Base-by-base conservation (phyloP, 2,329 filamentous ascomycete species). In the Aspergillus fructus region DNA sequence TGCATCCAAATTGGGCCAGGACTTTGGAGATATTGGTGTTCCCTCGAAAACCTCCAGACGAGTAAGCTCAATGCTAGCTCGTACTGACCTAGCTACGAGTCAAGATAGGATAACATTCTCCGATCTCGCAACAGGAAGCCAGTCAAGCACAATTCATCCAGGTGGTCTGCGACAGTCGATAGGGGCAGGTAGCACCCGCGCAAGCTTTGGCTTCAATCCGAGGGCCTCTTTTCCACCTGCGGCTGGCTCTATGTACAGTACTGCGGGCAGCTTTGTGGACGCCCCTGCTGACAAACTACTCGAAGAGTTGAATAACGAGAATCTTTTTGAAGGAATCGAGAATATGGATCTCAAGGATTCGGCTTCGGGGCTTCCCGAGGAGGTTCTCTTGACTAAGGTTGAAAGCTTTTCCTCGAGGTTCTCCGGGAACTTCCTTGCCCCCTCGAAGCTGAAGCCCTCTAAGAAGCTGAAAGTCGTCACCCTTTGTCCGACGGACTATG, bases 31-130 rank as follows among this genome's bases (percentile, higher is more conserved):
- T 55, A 78, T 82, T 33, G 79, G 82, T 27, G 80, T 82, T 47
- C 81, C 82, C 17, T 74, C 75, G n/a, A 83, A 82, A 61, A 82
- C 85, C 43, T 85, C 84, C n/a, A 86, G 94, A 43, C 85, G 94
- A 50, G 89, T 97, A 24, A 99, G 94, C 77, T 97, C 93, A 15
- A 84, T 96, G 76, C 81, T 97, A 53, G 93, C 93, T 15, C 84
- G 93, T 66, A 89, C 90, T 33, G 93, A 97, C 70, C 79, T 97
- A 19, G 93, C 91, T 0, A 88, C 90, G 9, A 94, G 89, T 15
- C 90, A 93, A 63, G 92, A 96, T 64, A 84, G 90, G 66, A 82
- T 87, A 1, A 83, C 87, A n/a, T 96, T 96, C 69, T 83, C 87
- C 27, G 92, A 96, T 49, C 84, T 87, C 59, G 82, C 84, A 15